These are phyloP conservation scores for Cladosporium velox DNA, from an alignment of 2,329 filamentous ascomycete species.

Conservation along the genomic window DNA sequence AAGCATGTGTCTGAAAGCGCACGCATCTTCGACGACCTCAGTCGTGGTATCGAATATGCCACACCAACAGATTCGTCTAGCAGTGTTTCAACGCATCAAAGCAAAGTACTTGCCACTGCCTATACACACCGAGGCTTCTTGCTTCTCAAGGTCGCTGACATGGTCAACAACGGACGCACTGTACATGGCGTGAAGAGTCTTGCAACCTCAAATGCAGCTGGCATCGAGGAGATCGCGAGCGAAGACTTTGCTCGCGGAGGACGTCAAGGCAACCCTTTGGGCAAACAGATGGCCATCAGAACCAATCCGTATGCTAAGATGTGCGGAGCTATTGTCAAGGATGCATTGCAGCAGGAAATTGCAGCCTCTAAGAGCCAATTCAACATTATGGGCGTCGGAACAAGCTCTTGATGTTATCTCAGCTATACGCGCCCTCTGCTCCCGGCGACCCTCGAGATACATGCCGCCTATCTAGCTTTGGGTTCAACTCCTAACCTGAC, in stretches of 20 bases:
- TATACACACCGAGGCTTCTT: neutral
- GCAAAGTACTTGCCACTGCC: neutral
- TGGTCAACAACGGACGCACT: neutral
- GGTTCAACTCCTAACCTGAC: neutral
- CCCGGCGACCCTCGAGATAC: neutral
- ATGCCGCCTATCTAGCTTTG: neutral
- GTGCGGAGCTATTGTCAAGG: conserved; percentile 62
- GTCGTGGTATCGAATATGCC: neutral
- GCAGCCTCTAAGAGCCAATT: conserved; percentile 24
- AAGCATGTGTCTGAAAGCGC: neutral
- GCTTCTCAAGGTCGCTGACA: neutral
- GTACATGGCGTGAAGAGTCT: neutral
- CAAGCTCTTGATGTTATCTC: neutral
- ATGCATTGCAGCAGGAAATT: conserved; percentile 59
- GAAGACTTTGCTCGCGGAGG: conserved; percentile 57
- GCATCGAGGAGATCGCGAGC: conserved; percentile 58
- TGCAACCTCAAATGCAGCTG: neutral
- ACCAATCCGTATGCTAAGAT: conserved; percentile 66
- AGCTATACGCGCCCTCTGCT: neutral
- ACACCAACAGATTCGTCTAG: neutral
- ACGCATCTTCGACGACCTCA: neutral
- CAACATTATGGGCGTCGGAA: neutral
- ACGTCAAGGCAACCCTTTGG: conserved; percentile 58
- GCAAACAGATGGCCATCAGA: conserved; percentile 58
- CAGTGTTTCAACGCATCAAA: neutral